Evolutionary conservation across 495 filamentous ascomycete species (phyloP).

Genomic region (Hyaloscypha variabilis): DNA sequence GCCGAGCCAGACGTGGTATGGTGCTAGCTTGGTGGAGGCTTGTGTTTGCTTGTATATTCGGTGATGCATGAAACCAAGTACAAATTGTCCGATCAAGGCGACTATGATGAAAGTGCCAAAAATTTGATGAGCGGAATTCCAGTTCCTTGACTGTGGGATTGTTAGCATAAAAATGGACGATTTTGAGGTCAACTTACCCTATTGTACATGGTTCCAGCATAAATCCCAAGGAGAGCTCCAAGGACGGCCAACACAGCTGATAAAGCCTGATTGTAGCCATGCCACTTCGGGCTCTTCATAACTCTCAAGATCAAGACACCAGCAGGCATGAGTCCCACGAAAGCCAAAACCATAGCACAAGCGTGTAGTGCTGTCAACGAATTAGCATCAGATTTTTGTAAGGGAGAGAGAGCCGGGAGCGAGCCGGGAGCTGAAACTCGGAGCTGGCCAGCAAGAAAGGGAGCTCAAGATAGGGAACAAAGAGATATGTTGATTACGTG

Average conservation of each 20-base stretch:
- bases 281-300: constrained; percentile 48
- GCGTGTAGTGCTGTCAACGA: too few species aligned
- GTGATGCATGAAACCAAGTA: constrained; percentile 51
- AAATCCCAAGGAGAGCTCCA: constrained; percentile 53
- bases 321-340: constrained; percentile 56
- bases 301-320: constrained; percentile 55
- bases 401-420: too few species aligned
- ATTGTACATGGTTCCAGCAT: constrained; percentile 52
- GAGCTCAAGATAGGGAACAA: too few species aligned
- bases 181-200: constrained; percentile 38
- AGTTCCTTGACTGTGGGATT: constrained; percentile 46
- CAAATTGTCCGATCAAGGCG: constrained; percentile 48
- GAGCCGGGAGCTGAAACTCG: too few species aligned
- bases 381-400: too few species aligned
- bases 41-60: constrained; percentile 47
- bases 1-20: constrained; percentile 53
- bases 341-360: constrained; percentile 51
- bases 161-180: background rate
- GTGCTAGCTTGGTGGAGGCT: constrained; percentile 45
- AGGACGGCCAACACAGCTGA: constrained; percentile 45
- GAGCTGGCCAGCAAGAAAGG: too few species aligned
- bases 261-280: constrained; percentile 48
- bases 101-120: constrained; percentile 56
- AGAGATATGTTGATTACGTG: too few species aligned
- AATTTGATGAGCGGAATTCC: constrained; percentile 59